Conservation (phyloP, 2,329 filamentous ascomycete species). For the Delphinella strobiligena region DNA sequence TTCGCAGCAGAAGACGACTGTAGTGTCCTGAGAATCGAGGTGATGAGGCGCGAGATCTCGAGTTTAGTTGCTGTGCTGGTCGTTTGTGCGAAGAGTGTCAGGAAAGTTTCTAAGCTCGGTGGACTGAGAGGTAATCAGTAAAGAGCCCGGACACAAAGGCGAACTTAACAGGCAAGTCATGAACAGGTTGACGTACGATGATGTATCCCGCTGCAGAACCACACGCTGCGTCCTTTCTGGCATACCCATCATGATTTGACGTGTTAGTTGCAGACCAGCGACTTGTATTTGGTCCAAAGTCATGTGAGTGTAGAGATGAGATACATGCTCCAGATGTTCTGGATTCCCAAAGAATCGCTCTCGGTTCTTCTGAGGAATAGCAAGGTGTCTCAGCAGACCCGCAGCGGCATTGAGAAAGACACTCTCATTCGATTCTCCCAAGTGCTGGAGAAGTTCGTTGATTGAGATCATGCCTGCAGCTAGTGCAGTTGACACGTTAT, state of each 20-base stretch:
- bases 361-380: constrained; percentile 5
- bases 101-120: constrained; percentile 1
- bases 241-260: constrained; percentile 8
- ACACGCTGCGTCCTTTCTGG: background rate
- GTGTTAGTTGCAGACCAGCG: constrained; percentile 7
- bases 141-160: background rate
- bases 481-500: constrained; percentile 4
- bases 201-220: background rate
- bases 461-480: constrained; percentile 6
- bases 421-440: constrained; percentile 5
- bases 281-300: constrained; percentile 9
- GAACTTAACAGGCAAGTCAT: too few species aligned
- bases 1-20: background rate
- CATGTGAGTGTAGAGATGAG: constrained; percentile 2
- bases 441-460: constrained; percentile 1
- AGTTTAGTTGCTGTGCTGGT: background rate
- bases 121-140: constrained; percentile 1
- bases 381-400: constrained; percentile 10
- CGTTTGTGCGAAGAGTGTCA: background rate
- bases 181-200: constrained; percentile 2
- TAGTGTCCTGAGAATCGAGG: background rate
- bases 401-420: constrained; percentile 10
- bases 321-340: background rate
- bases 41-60: background rate
- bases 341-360: constrained; percentile 6